phyloP scores from a whole-genome alignment of 2,329 filamentous ascomycete genomes.

The Lachnellula arida region DNA sequence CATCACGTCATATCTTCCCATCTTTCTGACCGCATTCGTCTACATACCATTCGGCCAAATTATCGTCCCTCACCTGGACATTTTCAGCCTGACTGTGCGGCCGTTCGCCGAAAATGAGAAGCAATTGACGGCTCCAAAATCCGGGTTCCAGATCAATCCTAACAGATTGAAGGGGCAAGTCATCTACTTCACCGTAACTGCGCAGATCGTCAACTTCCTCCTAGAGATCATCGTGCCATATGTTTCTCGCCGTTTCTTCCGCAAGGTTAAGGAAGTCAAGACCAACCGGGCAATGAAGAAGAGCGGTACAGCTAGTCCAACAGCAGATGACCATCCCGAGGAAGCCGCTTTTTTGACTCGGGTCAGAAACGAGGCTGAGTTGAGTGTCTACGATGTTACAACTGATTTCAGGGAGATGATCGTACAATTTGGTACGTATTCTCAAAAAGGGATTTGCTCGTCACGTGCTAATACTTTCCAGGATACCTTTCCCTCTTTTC shows the following conservation, averaged over 20 bases:
- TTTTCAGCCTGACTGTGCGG: conserved; percentile 71
- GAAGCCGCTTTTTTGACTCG: conserved; percentile 76
- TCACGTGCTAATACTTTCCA: conserved; percentile 34
- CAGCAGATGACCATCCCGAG: conserved; percentile 63
- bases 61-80: conserved; percentile 78
- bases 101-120: conserved; percentile 73
- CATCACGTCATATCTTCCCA: conserved; percentile 88
- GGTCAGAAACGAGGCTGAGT: conserved; percentile 76
- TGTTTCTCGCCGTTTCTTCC: conserved; percentile 70
- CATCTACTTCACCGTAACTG: conserved; percentile 93
- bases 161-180: conserved; percentile 82
- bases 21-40: conserved; percentile 89
- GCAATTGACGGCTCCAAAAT: conserved; percentile 52
- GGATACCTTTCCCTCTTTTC: conserved; percentile 90
- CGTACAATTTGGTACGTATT: conserved; percentile 62
- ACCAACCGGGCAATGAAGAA: conserved; percentile 51
- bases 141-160: conserved; percentile 76
- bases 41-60: conserved; percentile 87
- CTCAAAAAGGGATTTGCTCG: too few relatives aligned
- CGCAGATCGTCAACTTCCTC: conserved; percentile 81
- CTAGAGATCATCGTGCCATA: conserved; percentile 84
- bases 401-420: conserved; percentile 92
- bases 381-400: conserved; percentile 84
- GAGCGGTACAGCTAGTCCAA: conserved; percentile 38
- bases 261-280: conserved; percentile 74